phyloP scores from a whole-genome alignment of 306 rosid genomes.

The Rubus parviflorus region DNA sequence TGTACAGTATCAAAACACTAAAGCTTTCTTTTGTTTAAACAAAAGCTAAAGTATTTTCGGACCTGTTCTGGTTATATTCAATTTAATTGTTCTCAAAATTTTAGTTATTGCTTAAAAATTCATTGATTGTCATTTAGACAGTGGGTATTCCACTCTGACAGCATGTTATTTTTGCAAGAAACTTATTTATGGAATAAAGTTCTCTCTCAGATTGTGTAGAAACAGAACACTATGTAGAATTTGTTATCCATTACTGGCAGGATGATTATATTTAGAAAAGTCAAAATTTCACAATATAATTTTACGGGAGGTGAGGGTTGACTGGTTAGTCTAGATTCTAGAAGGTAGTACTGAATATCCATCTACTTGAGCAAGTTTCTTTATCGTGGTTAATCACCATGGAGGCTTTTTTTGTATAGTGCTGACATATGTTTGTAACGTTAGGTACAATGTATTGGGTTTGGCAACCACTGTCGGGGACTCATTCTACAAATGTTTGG shows the following conservation, averaged over 20 bases:
- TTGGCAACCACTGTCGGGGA: constrained; percentile 84
- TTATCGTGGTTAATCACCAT: constrained; percentile 1
- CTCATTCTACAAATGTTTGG: constrained; percentile 68
- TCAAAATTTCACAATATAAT: neutral
- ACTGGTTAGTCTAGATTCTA: neutral
- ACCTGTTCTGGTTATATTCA: neutral
- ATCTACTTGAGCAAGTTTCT: neutral
- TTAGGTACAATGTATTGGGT: constrained; percentile 89
- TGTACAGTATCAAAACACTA: neutral
- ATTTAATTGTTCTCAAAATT: neutral
- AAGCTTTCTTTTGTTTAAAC: neutral
- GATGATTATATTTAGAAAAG: neutral
- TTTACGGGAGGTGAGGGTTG: neutral
- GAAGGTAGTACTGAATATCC: neutral
- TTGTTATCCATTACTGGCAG: neutral
- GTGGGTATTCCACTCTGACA: neutral
- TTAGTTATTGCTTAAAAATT: neutral
- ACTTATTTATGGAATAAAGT: neutral
- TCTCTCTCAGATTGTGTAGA: neutral
- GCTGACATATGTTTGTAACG: constrained; percentile 27
- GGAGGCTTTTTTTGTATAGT: constrained; percentile 7
- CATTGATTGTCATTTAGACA: neutral
- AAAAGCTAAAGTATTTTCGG: neutral
- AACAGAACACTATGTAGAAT: neutral
- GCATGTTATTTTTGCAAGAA: neutral